Base-by-base conservation (phyloP, 2,329 filamentous ascomycete genomes). In the Aspergillus transmontanensis region DNA sequence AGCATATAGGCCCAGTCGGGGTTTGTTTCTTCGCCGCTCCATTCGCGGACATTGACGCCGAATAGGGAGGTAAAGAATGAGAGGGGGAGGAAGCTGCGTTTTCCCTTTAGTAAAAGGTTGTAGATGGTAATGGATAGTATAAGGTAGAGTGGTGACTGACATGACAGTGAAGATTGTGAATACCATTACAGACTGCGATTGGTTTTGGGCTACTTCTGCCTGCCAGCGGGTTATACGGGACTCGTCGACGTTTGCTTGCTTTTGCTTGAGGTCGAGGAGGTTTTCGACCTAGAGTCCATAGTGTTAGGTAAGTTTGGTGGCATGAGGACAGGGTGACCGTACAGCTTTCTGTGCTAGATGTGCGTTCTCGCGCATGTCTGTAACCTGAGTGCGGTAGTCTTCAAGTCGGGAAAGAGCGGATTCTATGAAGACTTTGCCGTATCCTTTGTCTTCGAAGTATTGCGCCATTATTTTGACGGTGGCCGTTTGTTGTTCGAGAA, bases 31-130 rank as follows among this genome's bases (percentile, higher is more conserved):
- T 78, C 78, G 2, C 80, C 83, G 34, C 83, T 84, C 87, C 87
- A 89, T 73, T 89, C 86, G 4, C 74, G 76, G 3, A 86, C 86
- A 68, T 90, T 89, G 83, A 89, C 89, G 59, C 87, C 87, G 60
- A 89, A 89, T 0, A 90, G 71, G 3, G 85, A 84, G 0, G 87
- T 89, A 73, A 90, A 89, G 77, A 90, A 89, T 21, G 85, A 87
- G 6, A 89, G 72, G 0, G 87, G 87, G 1, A 89, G 76, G 75
- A 88, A 89, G 23, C 76, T 78, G 39, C 1, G 11, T 16, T 28
- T 48, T 6, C 1, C 23, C 12, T 5, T 9, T 41, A 60, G 61
- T 32, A 28, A 11, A 21, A 39, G 10, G 7, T 6, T 55, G 41
- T 21, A 19, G 11, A 21, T 53, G 16, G 21, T 16, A 2, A 23